Evolutionary conservation across 805 yeast genomes (phyloP).

Genomic region (Teunomyces stri): DNA sequence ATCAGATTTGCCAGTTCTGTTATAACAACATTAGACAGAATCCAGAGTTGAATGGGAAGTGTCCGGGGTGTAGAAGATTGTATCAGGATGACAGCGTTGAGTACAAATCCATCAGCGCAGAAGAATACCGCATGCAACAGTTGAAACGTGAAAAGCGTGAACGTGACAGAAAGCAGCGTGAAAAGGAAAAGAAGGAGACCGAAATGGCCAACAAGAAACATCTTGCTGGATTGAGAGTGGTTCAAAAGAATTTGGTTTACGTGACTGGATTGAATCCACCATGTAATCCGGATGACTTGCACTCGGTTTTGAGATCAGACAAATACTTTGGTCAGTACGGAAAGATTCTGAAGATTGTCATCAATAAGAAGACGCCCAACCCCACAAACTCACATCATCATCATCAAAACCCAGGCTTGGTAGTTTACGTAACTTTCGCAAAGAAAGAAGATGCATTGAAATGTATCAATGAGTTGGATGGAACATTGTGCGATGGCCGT

Average conservation of each 20-base stretch:
- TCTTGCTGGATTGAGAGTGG: constrained; percentile 96
- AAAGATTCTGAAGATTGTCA: constrained; percentile 88
- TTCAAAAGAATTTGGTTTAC: constrained; percentile 93
- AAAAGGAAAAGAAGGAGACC: constrained; percentile 87
- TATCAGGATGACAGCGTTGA: constrained; percentile 93
- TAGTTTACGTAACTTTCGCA: constrained; percentile 93
- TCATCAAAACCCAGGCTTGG: constrained; percentile 72
- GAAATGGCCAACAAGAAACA: constrained; percentile 84
- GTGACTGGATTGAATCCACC: constrained; percentile 93
- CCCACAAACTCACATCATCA: constrained; percentile 30
- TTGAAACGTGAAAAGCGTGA: constrained; percentile 77
- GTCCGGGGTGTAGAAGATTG: constrained; percentile 95
- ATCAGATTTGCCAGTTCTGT: constrained; percentile 97
- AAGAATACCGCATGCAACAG: constrained; percentile 83
- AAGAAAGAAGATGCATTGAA: constrained; percentile 92
- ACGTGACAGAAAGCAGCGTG: constrained; percentile 77
- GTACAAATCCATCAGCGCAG: constrained; percentile 77
- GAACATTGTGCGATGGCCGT: constrained; percentile 89
- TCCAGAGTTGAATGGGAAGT: constrained; percentile 91
- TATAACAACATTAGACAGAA: constrained; percentile 94
- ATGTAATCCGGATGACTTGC: constrained; percentile 78
- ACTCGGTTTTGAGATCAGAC: constrained; percentile 77
- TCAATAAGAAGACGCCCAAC: constrained; percentile 69
- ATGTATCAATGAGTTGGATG: constrained; percentile 90
- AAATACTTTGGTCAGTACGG: constrained; percentile 99